Percentiles rank a stretch among this genome's conserved stretches.
These are phyloP conservation scores for Actinidia arguta DNA, from an alignment of 179 eudicot genomes.

Conservation along the genomic window DNA sequence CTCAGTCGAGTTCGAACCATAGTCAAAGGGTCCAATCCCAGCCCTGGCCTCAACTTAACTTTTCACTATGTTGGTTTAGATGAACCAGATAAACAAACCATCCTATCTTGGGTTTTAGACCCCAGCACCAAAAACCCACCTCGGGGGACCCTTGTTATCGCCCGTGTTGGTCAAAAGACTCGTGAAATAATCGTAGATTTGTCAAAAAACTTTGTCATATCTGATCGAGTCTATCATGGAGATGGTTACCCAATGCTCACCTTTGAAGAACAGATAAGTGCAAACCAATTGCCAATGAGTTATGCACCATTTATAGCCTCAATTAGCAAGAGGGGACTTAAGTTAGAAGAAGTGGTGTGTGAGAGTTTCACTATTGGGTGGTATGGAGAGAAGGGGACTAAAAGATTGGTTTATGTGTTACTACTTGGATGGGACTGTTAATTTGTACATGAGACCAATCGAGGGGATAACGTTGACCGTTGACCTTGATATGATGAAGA, in stretches of 20 bases:
- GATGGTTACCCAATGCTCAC: slow-evolving; percentile 39
- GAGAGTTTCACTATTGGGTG: slow-evolving; percentile 41
- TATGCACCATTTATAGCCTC: slow-evolving; percentile 37
- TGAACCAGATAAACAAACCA: slow-evolving; percentile 41
- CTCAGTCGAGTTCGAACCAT: slow-evolving; percentile 40
- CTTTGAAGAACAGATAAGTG: slow-evolving; percentile 29
- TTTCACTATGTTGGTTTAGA: slow-evolving; percentile 50
- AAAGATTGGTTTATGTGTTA: slow-evolving; percentile 43
- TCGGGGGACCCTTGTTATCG: slow-evolving; percentile 36
- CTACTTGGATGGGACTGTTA: slow-evolving; percentile 45
- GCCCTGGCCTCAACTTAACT: slow-evolving; percentile 25
- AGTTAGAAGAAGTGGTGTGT: slow-evolving; percentile 39
- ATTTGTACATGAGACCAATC: slow-evolving; percentile 56
- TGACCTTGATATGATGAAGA: slow-evolving; percentile 49
- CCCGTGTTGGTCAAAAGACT: slow-evolving; percentile 25
- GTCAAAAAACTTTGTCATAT: slow-evolving; percentile 14
- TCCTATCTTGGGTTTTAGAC: slow-evolving; percentile 25
- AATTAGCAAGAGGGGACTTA: slow-evolving; percentile 40
- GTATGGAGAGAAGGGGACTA: slow-evolving; percentile 37
- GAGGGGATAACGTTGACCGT: slow-evolving; percentile 44
- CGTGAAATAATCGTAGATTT: slow-evolving; percentile 46
- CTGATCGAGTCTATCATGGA: slow-evolving; percentile 32
- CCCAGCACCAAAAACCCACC: slow-evolving; percentile 2
- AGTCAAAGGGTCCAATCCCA: slow-evolving; percentile 18
- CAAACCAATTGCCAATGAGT: slow-evolving; percentile 22